Percentiles rank a stretch among this genome's conserved stretches.
phyloP scores from a whole-genome alignment of 768 basidiomycete genomes.

The Gymnopilus junonius region DNA sequence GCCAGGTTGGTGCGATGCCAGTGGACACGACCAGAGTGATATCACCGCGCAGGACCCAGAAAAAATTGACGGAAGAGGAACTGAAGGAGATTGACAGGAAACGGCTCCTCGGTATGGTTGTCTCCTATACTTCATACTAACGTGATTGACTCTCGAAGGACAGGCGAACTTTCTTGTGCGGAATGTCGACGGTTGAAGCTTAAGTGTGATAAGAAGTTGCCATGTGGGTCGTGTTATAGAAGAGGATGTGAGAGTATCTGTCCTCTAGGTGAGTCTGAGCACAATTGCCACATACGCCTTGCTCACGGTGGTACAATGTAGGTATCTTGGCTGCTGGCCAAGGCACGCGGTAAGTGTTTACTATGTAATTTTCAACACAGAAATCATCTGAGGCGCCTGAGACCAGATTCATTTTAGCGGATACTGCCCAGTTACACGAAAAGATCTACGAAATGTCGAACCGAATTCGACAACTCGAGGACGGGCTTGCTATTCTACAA shows the following conservation, averaged over 20 bases:
- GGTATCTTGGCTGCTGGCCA: constrained; percentile 57
- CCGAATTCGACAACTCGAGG: constrained; percentile 71
- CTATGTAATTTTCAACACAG: background rate
- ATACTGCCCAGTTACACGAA: constrained; percentile 65
- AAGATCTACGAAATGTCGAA: constrained; percentile 72
- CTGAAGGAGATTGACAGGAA: constrained; percentile 56
- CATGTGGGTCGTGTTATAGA: constrained; percentile 54
- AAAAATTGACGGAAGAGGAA: constrained; percentile 53
- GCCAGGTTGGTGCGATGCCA: constrained; percentile 38
- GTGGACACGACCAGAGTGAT: constrained; percentile 44
- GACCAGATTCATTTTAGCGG: constrained; percentile 64
- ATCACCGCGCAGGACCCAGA: constrained; percentile 42
- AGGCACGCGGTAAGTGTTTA: constrained; percentile 44
- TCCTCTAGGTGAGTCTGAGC: constrained; percentile 47
- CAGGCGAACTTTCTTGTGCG: constrained; percentile 58
- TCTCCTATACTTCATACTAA: background rate
- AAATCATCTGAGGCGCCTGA: background rate
- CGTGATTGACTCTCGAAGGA: background rate
- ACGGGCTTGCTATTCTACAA: constrained; percentile 66
- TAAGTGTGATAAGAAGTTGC: constrained; percentile 56
- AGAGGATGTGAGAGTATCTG: constrained; percentile 69
- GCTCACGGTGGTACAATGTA: constrained; percentile 15
- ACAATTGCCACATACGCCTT: background rate
- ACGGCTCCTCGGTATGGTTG: constrained; percentile 44
- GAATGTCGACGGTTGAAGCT: constrained; percentile 57